Base-by-base conservation (phyloP, 805 yeast species). In the Schwanniomyces sp. region DNA sequence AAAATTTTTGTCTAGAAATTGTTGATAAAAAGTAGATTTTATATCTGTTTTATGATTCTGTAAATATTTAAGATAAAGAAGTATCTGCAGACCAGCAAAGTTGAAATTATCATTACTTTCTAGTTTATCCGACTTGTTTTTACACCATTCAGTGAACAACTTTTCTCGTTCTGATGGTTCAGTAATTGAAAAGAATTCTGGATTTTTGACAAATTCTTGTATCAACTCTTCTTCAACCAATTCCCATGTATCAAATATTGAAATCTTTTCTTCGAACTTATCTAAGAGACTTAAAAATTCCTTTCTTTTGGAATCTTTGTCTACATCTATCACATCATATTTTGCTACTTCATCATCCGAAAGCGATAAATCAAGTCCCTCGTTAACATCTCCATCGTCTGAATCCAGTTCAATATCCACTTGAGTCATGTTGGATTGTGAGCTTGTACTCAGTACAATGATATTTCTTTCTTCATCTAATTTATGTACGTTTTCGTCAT, bases 211-310 rank as follows among this genome's bases (percentile, higher is more conserved):
- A 12, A 72, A 56, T 17, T 66, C 63, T 1, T 52, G 41, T 6
- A 69, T 52, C 9, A 69, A 50, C 17, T 67, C 70, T 41, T 70
- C 76, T 48, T 70, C 73, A 0, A 71, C 61, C 24, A 73, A 43
- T 43, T 56, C 59, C 74, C 76, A 73, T 4, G 74, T 66, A 37
- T 70, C 70, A 52, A 59, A 70, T 17, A 58, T 34, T 6, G 72
- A 65, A 16, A 72, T 66, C 28, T 50, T 47, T 16, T 55, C 45
- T 41, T 56, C 47, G 43, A 56, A 56, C 16, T 39, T 40, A 30
- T 70, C 64, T 5, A 73, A 55, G 11, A 72, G 55, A 1, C 27
- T 39, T 5, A 48, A 47, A 52, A 72, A 72, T 6, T 57, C 60
- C 16, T 24, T 21, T 14, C 34, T 44, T 18, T 46, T 43, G 6